Conservation (phyloP, 1,284 basidiomycete genomes). For the Moesziomyces globuligerus region DNA sequence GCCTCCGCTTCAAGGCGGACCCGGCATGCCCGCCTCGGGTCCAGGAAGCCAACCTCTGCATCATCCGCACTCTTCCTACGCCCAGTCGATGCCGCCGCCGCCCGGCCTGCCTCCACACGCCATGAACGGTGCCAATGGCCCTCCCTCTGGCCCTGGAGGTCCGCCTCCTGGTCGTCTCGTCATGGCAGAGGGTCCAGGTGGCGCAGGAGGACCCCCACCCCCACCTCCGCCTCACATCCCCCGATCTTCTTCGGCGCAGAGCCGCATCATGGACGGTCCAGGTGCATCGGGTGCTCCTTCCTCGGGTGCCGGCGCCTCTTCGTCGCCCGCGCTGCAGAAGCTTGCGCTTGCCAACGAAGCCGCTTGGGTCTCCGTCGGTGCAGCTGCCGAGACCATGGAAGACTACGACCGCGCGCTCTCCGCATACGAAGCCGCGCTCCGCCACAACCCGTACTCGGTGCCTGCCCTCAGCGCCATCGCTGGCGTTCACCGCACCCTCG, state of each 20-base stretch:
- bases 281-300: slow-evolving; percentile 13
- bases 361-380: slow-evolving; percentile 61
- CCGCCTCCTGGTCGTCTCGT: slow-evolving; percentile 45
- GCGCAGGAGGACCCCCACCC: slow-evolving; percentile 30
- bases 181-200: slow-evolving; percentile 37
- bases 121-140: slow-evolving; percentile 43
- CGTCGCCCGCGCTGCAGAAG: slow-evolving; percentile 52
- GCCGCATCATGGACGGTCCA: slow-evolving; percentile 40
- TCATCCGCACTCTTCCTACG: slow-evolving; percentile 43
- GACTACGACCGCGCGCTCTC: slow-evolving; percentile 63
- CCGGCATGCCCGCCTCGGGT: slow-evolving; percentile 24
- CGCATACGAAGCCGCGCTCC: slow-evolving; percentile 63
- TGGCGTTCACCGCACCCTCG: slow-evolving; percentile 61
- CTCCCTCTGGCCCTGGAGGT: slow-evolving; percentile 18
- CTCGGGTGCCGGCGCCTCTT: slow-evolving; percentile 21
- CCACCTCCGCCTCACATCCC: slow-evolving; percentile 45
- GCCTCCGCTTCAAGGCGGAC: slow-evolving; percentile 31
- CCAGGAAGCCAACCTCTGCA: slow-evolving; percentile 38
- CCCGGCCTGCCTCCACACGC: slow-evolving; percentile 42
- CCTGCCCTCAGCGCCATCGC: slow-evolving; percentile 65
- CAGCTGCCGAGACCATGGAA: slow-evolving; percentile 65
- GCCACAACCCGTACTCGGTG: slow-evolving; percentile 64
- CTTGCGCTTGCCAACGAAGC: slow-evolving; percentile 61
- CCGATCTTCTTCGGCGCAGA: slow-evolving; percentile 42
- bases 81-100: slow-evolving; percentile 48